Evolutionary conservation across 495 filamentous ascomycete species (phyloP), one percentile per base, ranked within the genome.

Genomic region (Daldinia concentrica): DNA sequence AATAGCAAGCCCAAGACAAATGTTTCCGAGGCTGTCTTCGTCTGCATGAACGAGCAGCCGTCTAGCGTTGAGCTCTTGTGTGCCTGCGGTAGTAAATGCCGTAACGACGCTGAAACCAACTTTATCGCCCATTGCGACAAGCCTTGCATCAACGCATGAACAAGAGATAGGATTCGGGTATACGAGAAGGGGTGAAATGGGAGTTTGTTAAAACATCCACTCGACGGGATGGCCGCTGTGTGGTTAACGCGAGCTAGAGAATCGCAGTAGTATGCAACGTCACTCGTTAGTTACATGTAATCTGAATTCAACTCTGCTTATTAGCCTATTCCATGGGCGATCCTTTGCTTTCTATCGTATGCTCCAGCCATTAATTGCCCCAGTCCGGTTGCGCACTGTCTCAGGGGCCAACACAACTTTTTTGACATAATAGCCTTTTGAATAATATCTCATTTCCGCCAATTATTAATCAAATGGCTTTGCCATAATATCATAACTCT

Each of bases 11-110:
- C 75, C 39, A 81, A 80, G 64, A 80, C 81, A 9, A 79, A 79
- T 41, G 74, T 79, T 12, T 70, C 77, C 41, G 70, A 83, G 57
- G 80, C 77, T 12, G 78, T 83, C 29, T 83, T 79, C 69, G 75
- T 82, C 58, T 83, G 81, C 69, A 76, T 83, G 54, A 71, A 62
- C 61, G 77, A 76, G 6, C 72, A 76, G 64, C 74, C 71, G 22
- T 73, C 72, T 0, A 66, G 34, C 12, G 72, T 83, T 26, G 69
- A 82, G 74, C 68, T 83, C 61, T 50, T 83, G 12, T 83, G 81
- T 24, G 68, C 79, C 15, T 83, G 81, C 39, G 71, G 77, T 22
- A 73, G 77, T 52, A 74, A 75, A 45, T 83, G 81, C 51, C 57
- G 81, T 62, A 83, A 83, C 54, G 74, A 77, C 17, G 75, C 75